Percentiles rank a stretch among this genome's conserved stretches.
Conservation (phyloP, 1,284 basidiomycete genomes). For the Tylopilus sp. region DNA sequence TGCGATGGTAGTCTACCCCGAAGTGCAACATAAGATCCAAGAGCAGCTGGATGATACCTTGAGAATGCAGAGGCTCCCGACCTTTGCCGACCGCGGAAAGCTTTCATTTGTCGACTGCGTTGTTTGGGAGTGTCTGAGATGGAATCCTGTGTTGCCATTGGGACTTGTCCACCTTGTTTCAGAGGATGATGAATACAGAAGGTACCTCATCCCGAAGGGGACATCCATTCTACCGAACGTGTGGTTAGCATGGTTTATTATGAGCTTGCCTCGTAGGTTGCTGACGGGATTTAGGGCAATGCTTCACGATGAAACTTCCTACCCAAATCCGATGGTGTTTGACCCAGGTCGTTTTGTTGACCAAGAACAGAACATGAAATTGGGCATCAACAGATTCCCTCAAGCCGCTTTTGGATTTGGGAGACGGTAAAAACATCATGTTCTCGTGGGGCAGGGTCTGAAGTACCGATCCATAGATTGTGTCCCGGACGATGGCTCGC, state of each 20-base stretch:
- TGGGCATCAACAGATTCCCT: conserved; percentile 29
- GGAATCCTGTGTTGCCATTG: conserved; percentile 44
- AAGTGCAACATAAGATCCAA: conserved; percentile 37
- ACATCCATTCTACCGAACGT: conserved; percentile 43
- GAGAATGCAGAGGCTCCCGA: conserved; percentile 34
- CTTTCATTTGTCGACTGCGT: conserved; percentile 39
- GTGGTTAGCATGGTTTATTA: conserved; percentile 30
- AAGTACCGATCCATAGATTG: conserved; percentile 26
- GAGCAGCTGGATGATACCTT: conserved; percentile 36
- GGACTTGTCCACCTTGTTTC: conserved; percentile 38
- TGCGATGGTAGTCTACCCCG: conserved; percentile 37
- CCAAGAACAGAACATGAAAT: conserved; percentile 20
- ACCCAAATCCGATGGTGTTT: conserved; percentile 25
- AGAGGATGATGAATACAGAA: conserved; percentile 42
- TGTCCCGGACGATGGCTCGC: conserved; percentile 49
- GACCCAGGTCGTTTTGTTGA: conserved; percentile 25
- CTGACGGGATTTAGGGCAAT: conserved; percentile 22
- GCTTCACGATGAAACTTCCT: conserved; percentile 25
- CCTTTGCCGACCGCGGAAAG: conserved; percentile 34
- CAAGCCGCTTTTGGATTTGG: conserved; percentile 41
- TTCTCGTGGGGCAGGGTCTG: background rate
- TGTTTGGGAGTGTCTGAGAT: conserved; percentile 40
- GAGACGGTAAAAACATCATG: conserved; percentile 34
- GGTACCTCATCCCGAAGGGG: conserved; percentile 44
- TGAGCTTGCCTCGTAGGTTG: background rate